Conservation (phyloP, 2,329 filamentous ascomycete genomes). For the Ophiosphaerella herpotricha region DNA sequence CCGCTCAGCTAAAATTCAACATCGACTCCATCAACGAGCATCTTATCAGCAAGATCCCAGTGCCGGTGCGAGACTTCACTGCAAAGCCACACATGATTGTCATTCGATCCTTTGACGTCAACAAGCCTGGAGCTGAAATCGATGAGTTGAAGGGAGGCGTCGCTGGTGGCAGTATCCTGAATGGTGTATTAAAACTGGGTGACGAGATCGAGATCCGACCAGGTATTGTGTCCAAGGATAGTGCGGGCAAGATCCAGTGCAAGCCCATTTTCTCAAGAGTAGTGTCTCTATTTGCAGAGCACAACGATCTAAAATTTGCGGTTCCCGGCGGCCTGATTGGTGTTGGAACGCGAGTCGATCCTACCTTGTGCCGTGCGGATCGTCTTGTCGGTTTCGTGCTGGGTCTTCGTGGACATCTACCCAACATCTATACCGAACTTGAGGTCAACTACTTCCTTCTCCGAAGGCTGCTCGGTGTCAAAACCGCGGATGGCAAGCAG, state of each 20-base stretch:
- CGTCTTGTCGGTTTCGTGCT: slow-evolving; percentile 98
- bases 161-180: slow-evolving; percentile 93
- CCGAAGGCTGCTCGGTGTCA: slow-evolving; percentile 90
- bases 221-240: slow-evolving; percentile 96
- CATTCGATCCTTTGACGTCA: slow-evolving; percentile 98
- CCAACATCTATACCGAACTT: slow-evolving; percentile 96
- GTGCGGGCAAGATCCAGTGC: slow-evolving; percentile 91
- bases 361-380: slow-evolving; percentile 97
- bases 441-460: slow-evolving; percentile 99
- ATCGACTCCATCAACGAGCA: slow-evolving; percentile 98
- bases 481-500: slow-evolving; percentile 97
- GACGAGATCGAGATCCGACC: slow-evolving; percentile 99
- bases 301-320: slow-evolving; percentile 97
- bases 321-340: slow-evolving; percentile 95
- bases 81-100: slow-evolving; percentile 97
- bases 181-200: slow-evolving; percentile 93
- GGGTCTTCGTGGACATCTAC: slow-evolving; percentile 88
- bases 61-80: slow-evolving; percentile 88
- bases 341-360: slow-evolving; percentile 96
- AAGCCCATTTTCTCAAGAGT: slow-evolving; percentile 96
- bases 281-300: slow-evolving; percentile 93
- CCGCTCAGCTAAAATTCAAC: slow-evolving; percentile 98
- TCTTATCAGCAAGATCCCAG: slow-evolving; percentile 92
- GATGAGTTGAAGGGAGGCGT: slow-evolving; percentile 98
- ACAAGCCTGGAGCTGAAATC: slow-evolving; percentile 99